phyloP scores from a whole-genome alignment of 768 basidiomycete genomes.

The Crepidotus variabilis region DNA sequence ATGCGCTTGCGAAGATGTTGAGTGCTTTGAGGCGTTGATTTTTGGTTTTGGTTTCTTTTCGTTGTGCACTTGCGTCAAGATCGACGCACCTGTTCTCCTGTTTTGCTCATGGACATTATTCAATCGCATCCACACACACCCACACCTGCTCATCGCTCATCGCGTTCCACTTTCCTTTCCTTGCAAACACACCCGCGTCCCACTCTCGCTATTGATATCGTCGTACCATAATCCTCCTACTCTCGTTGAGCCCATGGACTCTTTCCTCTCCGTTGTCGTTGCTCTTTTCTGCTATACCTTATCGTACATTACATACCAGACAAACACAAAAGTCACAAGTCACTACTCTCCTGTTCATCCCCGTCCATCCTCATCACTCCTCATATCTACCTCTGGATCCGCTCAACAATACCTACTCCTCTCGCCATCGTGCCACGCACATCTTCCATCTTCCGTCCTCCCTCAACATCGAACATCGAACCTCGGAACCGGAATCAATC shows the following conservation, averaged over 20 bases:
- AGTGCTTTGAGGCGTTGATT: conserved; percentile 68
- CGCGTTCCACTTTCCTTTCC: background rate
- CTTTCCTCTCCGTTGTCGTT: background rate
- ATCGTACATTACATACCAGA: too few species aligned
- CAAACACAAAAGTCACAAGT: background rate
- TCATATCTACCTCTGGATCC: background rate
- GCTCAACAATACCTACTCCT: too few species aligned
- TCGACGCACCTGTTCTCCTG: too few species aligned
- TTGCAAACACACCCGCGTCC: background rate
- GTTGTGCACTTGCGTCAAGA: background rate
- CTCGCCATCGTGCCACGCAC: too few species aligned
- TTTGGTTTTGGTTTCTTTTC: background rate
- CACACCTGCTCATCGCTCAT: too few species aligned
- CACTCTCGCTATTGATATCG: too few species aligned
- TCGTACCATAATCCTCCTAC: background rate
- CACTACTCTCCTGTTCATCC: background rate
- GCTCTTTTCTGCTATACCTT: background rate
- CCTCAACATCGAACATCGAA: too few species aligned
- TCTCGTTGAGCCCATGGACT: background rate
- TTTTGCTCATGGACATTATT: too few species aligned
- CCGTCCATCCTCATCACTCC: background rate
- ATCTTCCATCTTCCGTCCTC: too few species aligned
- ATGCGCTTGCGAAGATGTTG: conserved; percentile 88
- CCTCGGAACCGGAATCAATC: too few species aligned
- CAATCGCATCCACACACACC: too few species aligned